Evolutionary conservation across 192 early-diverging fungal species (phyloP).

Genomic region (Coemansia aciculifera): DNA sequence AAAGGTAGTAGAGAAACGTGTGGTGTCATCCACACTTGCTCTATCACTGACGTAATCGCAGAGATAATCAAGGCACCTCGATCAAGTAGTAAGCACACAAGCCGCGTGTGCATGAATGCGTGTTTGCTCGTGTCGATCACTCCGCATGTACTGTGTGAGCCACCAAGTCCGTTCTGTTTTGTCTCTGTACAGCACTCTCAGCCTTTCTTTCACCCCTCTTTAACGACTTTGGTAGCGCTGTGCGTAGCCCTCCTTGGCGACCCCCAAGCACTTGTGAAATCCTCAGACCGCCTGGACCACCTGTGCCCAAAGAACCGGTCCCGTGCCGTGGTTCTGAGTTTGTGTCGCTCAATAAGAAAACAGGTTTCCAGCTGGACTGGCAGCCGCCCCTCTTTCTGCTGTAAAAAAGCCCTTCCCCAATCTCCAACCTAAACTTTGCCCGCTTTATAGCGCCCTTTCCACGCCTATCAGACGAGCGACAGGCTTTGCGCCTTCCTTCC

Average conservation of each 20-base stretch:
- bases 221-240: neutral
- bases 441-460: neutral
- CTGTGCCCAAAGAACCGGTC: neutral
- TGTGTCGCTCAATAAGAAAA: neutral
- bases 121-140: neutral
- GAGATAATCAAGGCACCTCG: neutral
- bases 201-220: neutral
- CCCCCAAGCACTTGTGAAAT: neutral
- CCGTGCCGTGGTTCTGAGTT: neutral
- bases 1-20: neutral
- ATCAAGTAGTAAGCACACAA: neutral
- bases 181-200: neutral
- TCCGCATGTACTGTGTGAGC: neutral
- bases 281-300: neutral
- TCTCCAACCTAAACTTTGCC: neutral
- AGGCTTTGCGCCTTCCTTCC: neutral
- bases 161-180: neutral
- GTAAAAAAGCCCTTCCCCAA: constrained; percentile 2
- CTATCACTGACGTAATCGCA: neutral
- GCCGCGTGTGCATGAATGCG: constrained; percentile 5
- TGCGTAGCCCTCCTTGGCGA: neutral
- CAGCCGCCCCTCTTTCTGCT: constrained; percentile 2
- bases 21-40: neutral
- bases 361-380: constrained; percentile 14
- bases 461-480: neutral